phyloP scores from a whole-genome alignment of 2,329 filamentous ascomycete genomes.

The Pseudohalonectria lignicola region DNA sequence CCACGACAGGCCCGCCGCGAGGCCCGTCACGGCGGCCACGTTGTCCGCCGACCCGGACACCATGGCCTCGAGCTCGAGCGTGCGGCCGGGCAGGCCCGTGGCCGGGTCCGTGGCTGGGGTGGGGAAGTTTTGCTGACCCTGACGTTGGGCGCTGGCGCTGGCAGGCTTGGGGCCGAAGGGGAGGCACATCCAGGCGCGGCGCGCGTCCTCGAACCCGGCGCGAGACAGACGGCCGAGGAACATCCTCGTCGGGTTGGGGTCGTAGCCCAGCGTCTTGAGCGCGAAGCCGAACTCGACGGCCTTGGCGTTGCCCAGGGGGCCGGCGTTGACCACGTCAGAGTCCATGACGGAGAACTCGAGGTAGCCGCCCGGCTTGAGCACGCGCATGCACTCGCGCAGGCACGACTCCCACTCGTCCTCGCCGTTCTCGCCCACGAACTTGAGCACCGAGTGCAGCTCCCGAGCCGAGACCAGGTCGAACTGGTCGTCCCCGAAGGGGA shows the following conservation, averaged over 20 bases:
- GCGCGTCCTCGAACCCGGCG: constrained; percentile 69
- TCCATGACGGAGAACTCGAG: constrained; percentile 87
- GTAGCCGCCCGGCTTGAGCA: constrained; percentile 86
- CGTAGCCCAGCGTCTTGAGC: constrained; percentile 82
- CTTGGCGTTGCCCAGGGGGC: constrained; percentile 67
- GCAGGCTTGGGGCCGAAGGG: constrained; percentile 56
- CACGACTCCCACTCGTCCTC: constrained; percentile 83
- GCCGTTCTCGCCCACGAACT: constrained; percentile 54
- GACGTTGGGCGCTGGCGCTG: constrained; percentile 24
- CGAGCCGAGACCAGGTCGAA: constrained; percentile 91
- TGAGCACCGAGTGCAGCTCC: constrained; percentile 75
- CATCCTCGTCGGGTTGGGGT: constrained; percentile 69
- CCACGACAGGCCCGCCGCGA: constrained; percentile 85
- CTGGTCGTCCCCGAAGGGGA: constrained; percentile 76
- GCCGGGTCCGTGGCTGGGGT: constrained; percentile 18
- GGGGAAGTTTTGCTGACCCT: constrained; percentile 24
- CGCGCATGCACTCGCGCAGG: constrained; percentile 75
- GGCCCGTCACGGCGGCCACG: constrained; percentile 64
- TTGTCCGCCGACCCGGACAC: constrained; percentile 58
- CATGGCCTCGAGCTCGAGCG: constrained; percentile 49
- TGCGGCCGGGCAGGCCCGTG: constrained; percentile 27
- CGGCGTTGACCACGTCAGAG: constrained; percentile 78
- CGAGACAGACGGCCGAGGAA: constrained; percentile 67
- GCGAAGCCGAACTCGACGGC: constrained; percentile 88
- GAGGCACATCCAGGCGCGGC: constrained; percentile 79